Conservation (phyloP, 1,284 basidiomycete genomes). For the Boletus sp. region DNA sequence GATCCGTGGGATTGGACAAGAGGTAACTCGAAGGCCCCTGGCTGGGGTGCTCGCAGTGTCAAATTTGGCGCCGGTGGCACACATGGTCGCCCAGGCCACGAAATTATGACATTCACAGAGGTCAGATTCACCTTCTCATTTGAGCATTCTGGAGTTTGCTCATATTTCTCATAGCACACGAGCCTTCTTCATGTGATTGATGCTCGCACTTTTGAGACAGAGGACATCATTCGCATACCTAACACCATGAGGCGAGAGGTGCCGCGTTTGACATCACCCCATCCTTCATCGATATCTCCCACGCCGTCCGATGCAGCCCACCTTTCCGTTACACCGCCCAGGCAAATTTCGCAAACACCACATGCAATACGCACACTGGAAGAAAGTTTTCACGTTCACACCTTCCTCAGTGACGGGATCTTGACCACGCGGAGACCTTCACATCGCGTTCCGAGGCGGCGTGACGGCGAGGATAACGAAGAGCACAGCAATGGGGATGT, state of each 20-base stretch:
- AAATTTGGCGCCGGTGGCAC: conserved; percentile 63
- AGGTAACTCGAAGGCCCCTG: conserved; percentile 54
- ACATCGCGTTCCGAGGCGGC: conserved; percentile 25
- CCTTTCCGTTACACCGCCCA: conserved; percentile 6
- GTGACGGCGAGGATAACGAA: conserved; percentile 34
- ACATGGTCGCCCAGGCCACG: conserved; percentile 42
- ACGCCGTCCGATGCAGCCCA: conserved; percentile 15
- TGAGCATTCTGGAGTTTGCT: conserved; percentile 3
- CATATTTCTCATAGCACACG: conserved; percentile 53
- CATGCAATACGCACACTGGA: conserved; percentile 49
- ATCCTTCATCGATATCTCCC: conserved; percentile 16
- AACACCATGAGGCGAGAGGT: conserved; percentile 27
- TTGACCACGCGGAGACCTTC: conserved; percentile 18
- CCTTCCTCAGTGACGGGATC: conserved; percentile 13
- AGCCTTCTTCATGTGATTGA: conserved; percentile 73
- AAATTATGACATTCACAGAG: conserved; percentile 82
- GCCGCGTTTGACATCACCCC: conserved; percentile 16
- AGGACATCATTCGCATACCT: conserved; percentile 67
- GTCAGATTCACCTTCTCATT: conserved; percentile 37
- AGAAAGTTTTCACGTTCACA: conserved; percentile 50
- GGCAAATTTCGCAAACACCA: conserved; percentile 23
- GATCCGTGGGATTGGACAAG: conserved; percentile 65
- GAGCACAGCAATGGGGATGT: conserved; percentile 38
- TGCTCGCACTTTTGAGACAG: conserved; percentile 73
- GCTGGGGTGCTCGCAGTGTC: conserved; percentile 73